Percentiles rank a stretch among this genome's conserved stretches.
These are phyloP conservation scores for Calocera viscosa DNA, from an alignment of 768 basidiomycete species.

Conservation along the genomic window DNA sequence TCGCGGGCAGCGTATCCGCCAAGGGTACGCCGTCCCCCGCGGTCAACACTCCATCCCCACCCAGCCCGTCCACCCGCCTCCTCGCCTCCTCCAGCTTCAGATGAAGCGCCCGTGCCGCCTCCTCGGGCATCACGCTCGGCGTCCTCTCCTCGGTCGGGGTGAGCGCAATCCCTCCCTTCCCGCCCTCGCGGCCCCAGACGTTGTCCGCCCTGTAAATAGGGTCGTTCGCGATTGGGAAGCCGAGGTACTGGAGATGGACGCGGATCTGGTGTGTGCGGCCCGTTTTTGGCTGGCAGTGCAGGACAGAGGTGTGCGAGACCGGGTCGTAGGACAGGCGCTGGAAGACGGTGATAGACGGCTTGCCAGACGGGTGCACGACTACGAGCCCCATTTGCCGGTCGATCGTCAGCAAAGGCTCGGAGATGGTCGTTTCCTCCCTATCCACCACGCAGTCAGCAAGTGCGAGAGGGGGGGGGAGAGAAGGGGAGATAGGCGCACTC, in stretches of 20 bases:
- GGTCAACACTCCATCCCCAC: conserved; percentile 9
- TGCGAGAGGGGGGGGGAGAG: neutral
- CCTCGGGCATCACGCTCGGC: conserved; percentile 13
- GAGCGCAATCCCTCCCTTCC: neutral
- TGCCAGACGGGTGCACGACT: conserved; percentile 88
- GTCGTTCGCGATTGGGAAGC: conserved; percentile 89
- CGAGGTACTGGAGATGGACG: conserved; percentile 91
- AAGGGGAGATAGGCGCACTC: conserved; percentile 40
- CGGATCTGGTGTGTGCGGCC: conserved; percentile 71
- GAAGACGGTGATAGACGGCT: conserved; percentile 87
- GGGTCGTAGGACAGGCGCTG: conserved; percentile 67
- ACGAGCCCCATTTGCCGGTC: conserved; percentile 96
- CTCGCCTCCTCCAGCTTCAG: too few species aligned
- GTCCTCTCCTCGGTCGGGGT: neutral
- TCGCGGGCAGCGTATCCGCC: neutral
- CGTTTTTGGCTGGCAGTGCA: conserved; percentile 52
- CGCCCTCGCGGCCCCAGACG: conserved; percentile 25
- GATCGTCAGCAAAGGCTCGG: conserved; percentile 76
- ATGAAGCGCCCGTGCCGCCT: conserved; percentile 20
- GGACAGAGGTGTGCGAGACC: conserved; percentile 68
- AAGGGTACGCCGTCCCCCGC: neutral
- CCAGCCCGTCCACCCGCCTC: conserved; percentile 12
- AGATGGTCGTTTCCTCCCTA: conserved; percentile 71
- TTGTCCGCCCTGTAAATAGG: conserved; percentile 67
- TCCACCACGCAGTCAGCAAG: neutral